Conservation (phyloP, 805 yeast species). For the Ogataea ramenticola region DNA sequence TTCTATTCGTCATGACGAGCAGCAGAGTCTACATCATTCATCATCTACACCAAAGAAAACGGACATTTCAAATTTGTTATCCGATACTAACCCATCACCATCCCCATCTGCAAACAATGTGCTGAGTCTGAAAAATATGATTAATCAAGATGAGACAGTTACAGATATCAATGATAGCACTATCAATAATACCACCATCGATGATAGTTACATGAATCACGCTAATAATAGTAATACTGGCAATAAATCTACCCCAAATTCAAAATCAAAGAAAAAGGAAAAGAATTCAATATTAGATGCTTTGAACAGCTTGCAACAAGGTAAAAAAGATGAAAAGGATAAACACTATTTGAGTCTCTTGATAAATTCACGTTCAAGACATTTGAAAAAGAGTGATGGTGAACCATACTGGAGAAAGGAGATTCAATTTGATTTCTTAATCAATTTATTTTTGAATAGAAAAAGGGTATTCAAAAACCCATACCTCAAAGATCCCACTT, state of each 20-base stretch:
- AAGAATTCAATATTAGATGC: not conserved
- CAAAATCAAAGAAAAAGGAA: not conserved
- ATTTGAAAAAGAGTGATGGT: conserved; percentile 84
- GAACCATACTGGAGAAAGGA: conserved; percentile 87
- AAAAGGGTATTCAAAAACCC: conserved; percentile 62
- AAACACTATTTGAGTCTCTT: conserved; percentile 21
- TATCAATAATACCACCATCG: not conserved
- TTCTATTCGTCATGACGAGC: no score
- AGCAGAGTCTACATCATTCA: not conserved
- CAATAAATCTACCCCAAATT: not conserved
- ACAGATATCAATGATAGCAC: not conserved
- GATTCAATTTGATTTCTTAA: conserved; percentile 75
- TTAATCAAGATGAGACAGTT: not conserved
- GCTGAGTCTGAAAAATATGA: conserved; percentile 2
- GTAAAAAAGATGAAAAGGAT: conserved; percentile 4
- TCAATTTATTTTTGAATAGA: conserved; percentile 55
- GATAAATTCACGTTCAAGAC: conserved; percentile 34
- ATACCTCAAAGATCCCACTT: conserved; percentile 30
- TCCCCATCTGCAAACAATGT: conserved; percentile 10
- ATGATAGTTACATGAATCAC: not conserved
- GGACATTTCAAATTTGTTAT: not conserved
- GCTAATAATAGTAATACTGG: not conserved
- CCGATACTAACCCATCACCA: conserved; percentile 1
- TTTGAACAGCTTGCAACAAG: not conserved
- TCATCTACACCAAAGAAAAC: not conserved